These are phyloP conservation scores for Penicillium nordicum DNA, from an alignment of 2,329 filamentous ascomycete species.

Conservation along the genomic window DNA sequence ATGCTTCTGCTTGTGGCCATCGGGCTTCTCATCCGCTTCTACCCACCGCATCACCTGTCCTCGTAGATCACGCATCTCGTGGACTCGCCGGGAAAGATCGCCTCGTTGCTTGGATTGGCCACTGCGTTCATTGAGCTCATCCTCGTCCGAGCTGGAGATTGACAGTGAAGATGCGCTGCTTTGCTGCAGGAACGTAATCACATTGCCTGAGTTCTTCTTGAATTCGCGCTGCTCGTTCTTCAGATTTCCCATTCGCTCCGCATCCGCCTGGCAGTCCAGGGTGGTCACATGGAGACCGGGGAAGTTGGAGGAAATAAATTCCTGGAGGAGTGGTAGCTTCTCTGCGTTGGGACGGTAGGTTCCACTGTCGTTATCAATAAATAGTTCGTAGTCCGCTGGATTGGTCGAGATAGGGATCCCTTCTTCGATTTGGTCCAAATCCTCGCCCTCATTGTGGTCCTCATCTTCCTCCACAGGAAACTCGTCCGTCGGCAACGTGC, in stretches of 20 bases:
- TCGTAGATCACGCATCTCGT: conserved; percentile 39
- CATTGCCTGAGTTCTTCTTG: conserved; percentile 63
- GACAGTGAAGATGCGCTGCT: conserved; percentile 47
- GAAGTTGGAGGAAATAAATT: conserved; percentile 69
- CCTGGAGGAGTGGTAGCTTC: conserved; percentile 66
- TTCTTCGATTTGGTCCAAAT: conserved; percentile 29
- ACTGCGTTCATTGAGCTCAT: conserved; percentile 51
- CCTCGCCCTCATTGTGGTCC: conserved; percentile 38
- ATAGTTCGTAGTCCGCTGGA: conserved; percentile 68
- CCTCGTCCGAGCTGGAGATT: conserved; percentile 56
- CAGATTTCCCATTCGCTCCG: conserved; percentile 67
- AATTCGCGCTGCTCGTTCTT: conserved; percentile 71
- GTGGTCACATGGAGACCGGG: conserved; percentile 71
- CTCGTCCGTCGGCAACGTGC: conserved; percentile 32
- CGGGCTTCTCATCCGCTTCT: conserved; percentile 28
- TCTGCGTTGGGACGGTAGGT: conserved; percentile 86
- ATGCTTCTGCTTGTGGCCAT: conserved; percentile 20
- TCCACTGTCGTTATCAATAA: conserved; percentile 93
- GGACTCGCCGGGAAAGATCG: conserved; percentile 29
- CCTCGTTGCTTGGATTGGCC: conserved; percentile 26
- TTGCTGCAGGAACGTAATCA: conserved; percentile 54
- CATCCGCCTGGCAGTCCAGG: conserved; percentile 69
- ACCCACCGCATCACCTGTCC: conserved; percentile 38
- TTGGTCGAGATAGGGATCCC: conserved; percentile 46
- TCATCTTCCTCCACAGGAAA: conserved; percentile 32